Base-by-base conservation (phyloP, 345 rosid species). In the Syzygium grande region DNA sequence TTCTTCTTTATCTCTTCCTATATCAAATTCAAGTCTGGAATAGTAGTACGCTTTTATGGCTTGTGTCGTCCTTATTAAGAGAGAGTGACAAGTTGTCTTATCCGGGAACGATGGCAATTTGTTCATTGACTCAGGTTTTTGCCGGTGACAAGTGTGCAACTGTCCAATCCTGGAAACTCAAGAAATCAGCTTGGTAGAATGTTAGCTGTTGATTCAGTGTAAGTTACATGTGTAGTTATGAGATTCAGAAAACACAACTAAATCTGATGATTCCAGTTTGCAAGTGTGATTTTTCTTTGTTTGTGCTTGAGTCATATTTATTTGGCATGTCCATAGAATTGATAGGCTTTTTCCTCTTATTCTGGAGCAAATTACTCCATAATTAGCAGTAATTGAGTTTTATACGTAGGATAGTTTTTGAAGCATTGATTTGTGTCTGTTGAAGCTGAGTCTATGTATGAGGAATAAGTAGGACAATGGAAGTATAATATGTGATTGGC, bases 131-230 rank as follows among this genome's bases (percentile, higher is more conserved):
- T 86, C 89, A 98, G 99, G 97, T 98, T 98, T 91, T 94, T 96
- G 27, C 97, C 98, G 23, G 93, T 95, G 91, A 94, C 94, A 55
- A 95, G 95, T 89, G 92, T 95, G 92, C 96, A 94, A 84, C 96
- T 98, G 89, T 98, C 97, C 13, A 88, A 84, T 92, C 97, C 98
- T 58, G 99, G 99, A 68, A 95, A 95, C 92, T 94, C 97, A 56
- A 92, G 93, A 91, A 87, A 86, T 92, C 98, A 96, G 89, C 95
- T 96, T 89, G 99, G 98, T 91, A 94, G 96, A 89, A 93, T 93
- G 97, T 93, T 98, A 86, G 94, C 97, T 85, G 93, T 96, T 88
- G 97, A 96, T 91, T 89, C 96, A 88, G 94, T 94, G 99, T 92
- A 96, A 93, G 94, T 89, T 86, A 54, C 61, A n/a, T 51, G 21